Conservation (phyloP, 2,329 filamentous ascomycete genomes). For the Aspergillus clavatus region DNA sequence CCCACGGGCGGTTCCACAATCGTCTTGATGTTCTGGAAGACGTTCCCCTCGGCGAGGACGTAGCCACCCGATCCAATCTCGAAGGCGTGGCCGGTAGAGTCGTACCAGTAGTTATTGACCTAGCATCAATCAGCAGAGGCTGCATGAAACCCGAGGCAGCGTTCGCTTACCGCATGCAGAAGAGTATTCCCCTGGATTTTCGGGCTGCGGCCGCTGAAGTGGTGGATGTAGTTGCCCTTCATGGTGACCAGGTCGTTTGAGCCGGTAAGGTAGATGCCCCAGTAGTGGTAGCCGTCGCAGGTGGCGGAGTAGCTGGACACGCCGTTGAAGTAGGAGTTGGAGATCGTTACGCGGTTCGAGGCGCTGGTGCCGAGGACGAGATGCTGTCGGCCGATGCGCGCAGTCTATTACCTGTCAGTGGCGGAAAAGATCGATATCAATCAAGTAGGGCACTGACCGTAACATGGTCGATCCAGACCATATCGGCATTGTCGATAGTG, state of each 20-base stretch:
- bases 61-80: conserved; percentile 44
- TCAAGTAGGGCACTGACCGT: conserved; percentile 22
- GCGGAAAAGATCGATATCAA: neutral
- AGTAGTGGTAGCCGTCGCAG: conserved; percentile 58
- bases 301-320: conserved; percentile 50
- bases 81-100: conserved; percentile 54
- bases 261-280: conserved; percentile 55
- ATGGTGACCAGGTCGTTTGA: conserved; percentile 54
- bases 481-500: conserved; percentile 43
- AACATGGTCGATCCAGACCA: conserved; percentile 50
- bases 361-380: conserved; percentile 54
- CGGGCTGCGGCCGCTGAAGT: conserved; percentile 54
- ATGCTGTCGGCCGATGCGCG: conserved; percentile 56
- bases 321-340: conserved; percentile 57
- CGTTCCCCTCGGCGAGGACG: conserved; percentile 54
- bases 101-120: conserved; percentile 57
- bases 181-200: conserved; percentile 55
- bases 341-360: conserved; percentile 54
- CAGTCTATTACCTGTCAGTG: conserved; percentile 37
- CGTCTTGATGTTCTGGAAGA: conserved; percentile 53
- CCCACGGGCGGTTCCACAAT: conserved; percentile 36
- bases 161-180: conserved; percentile 49
- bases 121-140: neutral
- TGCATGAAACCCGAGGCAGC: no score
- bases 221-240: conserved; percentile 58